A percentile compares a stretch with the other conserved stretches of the same genome.
These are phyloP conservation scores for Thalassiosira hispida DNA, from an alignment of 352 stramenopile species.

Conservation along the genomic window DNA sequence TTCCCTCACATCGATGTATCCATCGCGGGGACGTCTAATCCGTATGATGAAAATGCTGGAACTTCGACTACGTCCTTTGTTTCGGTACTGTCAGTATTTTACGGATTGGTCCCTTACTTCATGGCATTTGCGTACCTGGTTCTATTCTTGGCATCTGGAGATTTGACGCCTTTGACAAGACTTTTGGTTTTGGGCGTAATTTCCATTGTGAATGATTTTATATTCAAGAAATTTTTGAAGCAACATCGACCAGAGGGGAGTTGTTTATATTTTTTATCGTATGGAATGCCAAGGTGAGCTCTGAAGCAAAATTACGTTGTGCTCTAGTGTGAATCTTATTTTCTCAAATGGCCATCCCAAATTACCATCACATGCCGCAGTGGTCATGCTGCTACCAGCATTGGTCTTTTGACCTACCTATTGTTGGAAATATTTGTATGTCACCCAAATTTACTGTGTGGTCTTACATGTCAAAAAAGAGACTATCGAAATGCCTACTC, in stretches of 20 bases:
- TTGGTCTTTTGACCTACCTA: constrained; percentile 50
- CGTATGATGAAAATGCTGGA: constrained; percentile 20
- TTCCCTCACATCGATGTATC: constrained; percentile 50
- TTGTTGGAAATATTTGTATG: constrained; percentile 51
- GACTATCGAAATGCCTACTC: constrained; percentile 7
- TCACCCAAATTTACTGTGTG: constrained; percentile 54
- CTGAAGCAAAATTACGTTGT: not conserved
- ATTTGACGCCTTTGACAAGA: constrained; percentile 30
- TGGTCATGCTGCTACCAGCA: constrained; percentile 49
- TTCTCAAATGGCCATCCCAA: not conserved
- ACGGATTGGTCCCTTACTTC: constrained; percentile 42
- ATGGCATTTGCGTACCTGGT: constrained; percentile 32
- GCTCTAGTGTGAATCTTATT: not conserved
- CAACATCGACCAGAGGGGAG: constrained; percentile 42
- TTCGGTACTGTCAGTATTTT: constrained; percentile 32
- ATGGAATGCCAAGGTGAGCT: constrained; percentile 52
- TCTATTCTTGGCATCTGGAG: constrained; percentile 27
- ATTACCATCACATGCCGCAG: not conserved
- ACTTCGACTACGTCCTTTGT: constrained; percentile 22
- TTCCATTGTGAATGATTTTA: constrained; percentile 30
- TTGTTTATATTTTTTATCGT: constrained; percentile 55
- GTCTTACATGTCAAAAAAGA: constrained; percentile 46
- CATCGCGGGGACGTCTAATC: constrained; percentile 44
- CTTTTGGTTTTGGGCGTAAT: constrained; percentile 42
- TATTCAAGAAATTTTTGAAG: constrained; percentile 45